Evolutionary conservation across 352 stramenopile genomes (phyloP).

Genomic region (Phytophthora rubi): DNA sequence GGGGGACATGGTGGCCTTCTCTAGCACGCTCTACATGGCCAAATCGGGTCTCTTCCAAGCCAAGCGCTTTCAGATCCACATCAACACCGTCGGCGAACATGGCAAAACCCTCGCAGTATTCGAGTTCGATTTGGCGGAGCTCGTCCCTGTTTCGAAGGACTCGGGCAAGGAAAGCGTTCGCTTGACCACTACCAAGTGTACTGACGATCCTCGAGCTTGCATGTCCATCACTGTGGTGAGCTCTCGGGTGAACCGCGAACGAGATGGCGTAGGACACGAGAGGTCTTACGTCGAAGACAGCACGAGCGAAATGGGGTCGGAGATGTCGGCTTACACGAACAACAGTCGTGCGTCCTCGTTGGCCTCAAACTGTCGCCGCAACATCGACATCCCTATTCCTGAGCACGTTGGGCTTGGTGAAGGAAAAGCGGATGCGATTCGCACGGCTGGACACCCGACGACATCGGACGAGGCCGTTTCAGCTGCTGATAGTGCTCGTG

Average conservation of each 20-base stretch:
- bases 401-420: slow-evolving; percentile 12
- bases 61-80: slow-evolving; percentile 72
- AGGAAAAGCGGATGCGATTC: slow-evolving; percentile 31
- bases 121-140: slow-evolving; percentile 72
- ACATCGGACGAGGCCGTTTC: slow-evolving; percentile 26
- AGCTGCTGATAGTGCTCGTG: slow-evolving; percentile 21
- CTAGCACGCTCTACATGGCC: slow-evolving; percentile 75
- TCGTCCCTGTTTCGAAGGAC: slow-evolving; percentile 67
- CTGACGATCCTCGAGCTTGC: slow-evolving; percentile 58
- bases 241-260: slow-evolving; percentile 44
- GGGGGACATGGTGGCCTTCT: slow-evolving; percentile 80
- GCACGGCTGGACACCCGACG: slow-evolving; percentile 17
- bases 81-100: slow-evolving; percentile 48
- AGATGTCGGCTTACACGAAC: slow-evolving; percentile 65
- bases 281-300: slow-evolving; percentile 58
- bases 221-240: slow-evolving; percentile 70
- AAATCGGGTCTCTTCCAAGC: slow-evolving; percentile 76
- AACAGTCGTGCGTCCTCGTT: slow-evolving; percentile 60
- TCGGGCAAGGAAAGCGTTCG: slow-evolving; percentile 69
- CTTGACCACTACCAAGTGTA: slow-evolving; percentile 61
- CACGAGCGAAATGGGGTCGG: slow-evolving; percentile 50
- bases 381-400: slow-evolving; percentile 20
- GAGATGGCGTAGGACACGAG: slow-evolving; percentile 20
- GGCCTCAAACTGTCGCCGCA: slow-evolving; percentile 33
- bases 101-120: slow-evolving; percentile 66